phyloP scores from a whole-genome alignment of 2,329 filamentous ascomycete genomes.

The Bipolaris gigantea region DNA sequence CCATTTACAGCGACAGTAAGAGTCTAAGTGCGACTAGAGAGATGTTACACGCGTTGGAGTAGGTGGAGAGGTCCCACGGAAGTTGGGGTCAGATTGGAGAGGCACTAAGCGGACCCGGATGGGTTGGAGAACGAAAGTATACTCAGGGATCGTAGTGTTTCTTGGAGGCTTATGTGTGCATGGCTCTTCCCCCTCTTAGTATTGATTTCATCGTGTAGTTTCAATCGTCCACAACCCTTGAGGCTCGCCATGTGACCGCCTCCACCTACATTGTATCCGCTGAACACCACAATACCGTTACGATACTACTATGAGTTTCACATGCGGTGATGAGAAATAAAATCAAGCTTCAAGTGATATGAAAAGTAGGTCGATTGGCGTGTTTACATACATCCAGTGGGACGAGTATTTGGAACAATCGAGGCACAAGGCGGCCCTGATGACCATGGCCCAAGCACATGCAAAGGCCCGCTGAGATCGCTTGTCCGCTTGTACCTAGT shows the following conservation, averaged over 20 bases:
- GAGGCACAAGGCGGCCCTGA: not conserved
- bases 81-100: not conserved
- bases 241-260: not conserved
- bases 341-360: not conserved
- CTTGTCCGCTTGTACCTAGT: not conserved
- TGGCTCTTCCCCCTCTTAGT: not conserved
- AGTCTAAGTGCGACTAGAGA: slow-evolving; percentile 49
- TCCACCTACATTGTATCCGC: not conserved
- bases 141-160: not conserved
- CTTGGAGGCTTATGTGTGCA: not conserved
- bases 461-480: not conserved
- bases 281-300: too few species aligned
- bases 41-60: slow-evolving; percentile 47
- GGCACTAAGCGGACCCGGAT: not conserved
- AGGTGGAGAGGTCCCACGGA: not conserved
- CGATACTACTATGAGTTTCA: not conserved
- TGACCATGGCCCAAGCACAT: not conserved
- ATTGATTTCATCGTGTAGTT: not conserved
- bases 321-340: not conserved
- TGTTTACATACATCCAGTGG: not conserved
- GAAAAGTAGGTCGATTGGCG: not conserved
- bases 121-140: not conserved
- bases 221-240: not conserved
- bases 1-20: slow-evolving; percentile 50
- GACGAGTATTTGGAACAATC: not conserved